Percentiles rank a stretch among this genome's conserved stretches.
phyloP scores from a whole-genome alignment of 768 basidiomycete genomes.

The Kwoniella heveanensis region DNA sequence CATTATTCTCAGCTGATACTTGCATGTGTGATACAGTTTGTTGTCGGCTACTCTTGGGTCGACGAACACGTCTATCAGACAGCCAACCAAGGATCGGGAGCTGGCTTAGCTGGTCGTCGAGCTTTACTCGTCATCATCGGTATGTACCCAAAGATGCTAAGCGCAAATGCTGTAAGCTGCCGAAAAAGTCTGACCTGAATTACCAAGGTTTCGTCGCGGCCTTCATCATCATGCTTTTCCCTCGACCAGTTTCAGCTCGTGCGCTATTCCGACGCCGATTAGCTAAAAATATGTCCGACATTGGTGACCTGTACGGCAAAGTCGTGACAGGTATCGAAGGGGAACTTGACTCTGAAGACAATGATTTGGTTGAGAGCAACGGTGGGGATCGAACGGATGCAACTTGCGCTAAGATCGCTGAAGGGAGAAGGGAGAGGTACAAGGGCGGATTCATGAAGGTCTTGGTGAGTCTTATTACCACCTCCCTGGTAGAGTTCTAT shows the following conservation, averaged over 20 bases:
- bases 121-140: slow-evolving; percentile 63
- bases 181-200: no score
- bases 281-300: slow-evolving; percentile 58
- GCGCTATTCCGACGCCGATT: slow-evolving; percentile 60
- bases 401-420: slow-evolving; percentile 33
- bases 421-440: slow-evolving; percentile 41
- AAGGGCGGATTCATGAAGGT: slow-evolving; percentile 45
- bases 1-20: background rate
- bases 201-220: slow-evolving; percentile 60
- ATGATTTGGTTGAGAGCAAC: slow-evolving; percentile 31
- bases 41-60: slow-evolving; percentile 65
- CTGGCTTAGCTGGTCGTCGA: slow-evolving; percentile 62
- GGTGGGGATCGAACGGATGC: slow-evolving; percentile 6
- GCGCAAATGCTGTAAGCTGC: no score
- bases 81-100: slow-evolving; percentile 63
- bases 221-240: slow-evolving; percentile 64
- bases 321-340: slow-evolving; percentile 55
- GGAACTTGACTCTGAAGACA: slow-evolving; percentile 57
- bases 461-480: slow-evolving; percentile 41
- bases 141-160: slow-evolving; percentile 40
- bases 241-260: slow-evolving; percentile 60
- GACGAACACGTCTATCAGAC: slow-evolving; percentile 61
- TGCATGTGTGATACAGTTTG: slow-evolving; percentile 51
- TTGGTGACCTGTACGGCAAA: slow-evolving; percentile 59
- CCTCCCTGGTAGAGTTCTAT: no score